phyloP scores from a whole-genome alignment of 768 basidiomycete species.

The Russula earlei region DNA sequence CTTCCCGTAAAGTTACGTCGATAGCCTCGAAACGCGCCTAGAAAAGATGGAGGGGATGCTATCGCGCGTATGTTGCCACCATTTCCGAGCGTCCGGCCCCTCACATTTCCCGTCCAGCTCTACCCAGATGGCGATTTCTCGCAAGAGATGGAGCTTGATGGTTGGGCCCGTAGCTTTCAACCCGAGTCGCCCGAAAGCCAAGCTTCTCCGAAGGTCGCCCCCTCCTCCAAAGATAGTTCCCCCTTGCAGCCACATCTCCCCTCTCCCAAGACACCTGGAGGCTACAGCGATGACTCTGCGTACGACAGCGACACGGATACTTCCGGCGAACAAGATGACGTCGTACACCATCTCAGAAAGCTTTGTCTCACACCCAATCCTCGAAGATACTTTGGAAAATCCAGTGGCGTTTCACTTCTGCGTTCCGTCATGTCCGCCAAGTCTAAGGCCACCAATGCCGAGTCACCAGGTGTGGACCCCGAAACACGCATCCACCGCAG shows the following conservation, averaged over 20 bases:
- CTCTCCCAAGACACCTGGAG: neutral
- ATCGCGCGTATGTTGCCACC: constrained; percentile 5
- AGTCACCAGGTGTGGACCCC: neutral
- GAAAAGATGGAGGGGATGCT: constrained; percentile 20
- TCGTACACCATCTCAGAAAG: neutral
- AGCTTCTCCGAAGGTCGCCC: neutral
- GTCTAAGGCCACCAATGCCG: neutral
- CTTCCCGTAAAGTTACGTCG: constrained; percentile 9
- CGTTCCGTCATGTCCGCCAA: constrained; percentile 10
- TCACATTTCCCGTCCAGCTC: neutral
- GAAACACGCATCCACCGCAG: neutral
- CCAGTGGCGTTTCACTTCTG: constrained; percentile 14
- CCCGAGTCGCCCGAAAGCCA: constrained; percentile 3
- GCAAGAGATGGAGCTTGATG: constrained; percentile 17
- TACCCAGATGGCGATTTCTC: constrained; percentile 19
- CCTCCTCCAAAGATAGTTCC: neutral
- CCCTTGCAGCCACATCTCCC: neutral
- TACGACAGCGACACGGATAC: neutral
- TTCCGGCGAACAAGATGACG: neutral
- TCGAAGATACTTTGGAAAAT: constrained; percentile 18
- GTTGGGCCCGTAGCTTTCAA: constrained; percentile 12
- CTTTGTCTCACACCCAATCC: constrained; percentile 1
- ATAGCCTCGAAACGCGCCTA: constrained; percentile 18
- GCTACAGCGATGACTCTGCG: neutral
- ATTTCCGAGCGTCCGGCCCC: neutral